Conservation (phyloP, 306 rosid genomes). For the Ammopiptanthus mongolicus region DNA sequence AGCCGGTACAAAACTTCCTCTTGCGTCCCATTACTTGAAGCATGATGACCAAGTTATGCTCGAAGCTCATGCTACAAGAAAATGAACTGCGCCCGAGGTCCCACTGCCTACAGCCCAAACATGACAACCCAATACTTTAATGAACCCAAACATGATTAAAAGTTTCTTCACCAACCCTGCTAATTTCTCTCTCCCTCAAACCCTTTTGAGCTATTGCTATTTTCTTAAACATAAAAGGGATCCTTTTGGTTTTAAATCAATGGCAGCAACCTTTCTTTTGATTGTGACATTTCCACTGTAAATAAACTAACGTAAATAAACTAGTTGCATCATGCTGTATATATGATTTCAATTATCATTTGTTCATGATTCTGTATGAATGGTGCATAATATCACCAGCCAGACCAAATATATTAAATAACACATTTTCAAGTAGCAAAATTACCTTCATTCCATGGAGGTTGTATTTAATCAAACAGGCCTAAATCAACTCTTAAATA, state of each 20-base stretch:
- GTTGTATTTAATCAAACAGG: neutral
- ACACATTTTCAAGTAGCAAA: conserved; percentile 4
- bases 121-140: neutral
- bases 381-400: neutral
- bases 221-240: neutral
- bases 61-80: neutral
- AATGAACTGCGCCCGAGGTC: neutral
- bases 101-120: neutral
- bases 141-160: neutral
- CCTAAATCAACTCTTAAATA: neutral
- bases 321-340: neutral
- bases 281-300: neutral
- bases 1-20: neutral
- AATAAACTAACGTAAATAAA: neutral
- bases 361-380: neutral
- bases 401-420: neutral
- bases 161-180: neutral
- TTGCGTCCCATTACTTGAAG: neutral
- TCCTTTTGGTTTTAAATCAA: neutral
- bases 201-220: neutral
- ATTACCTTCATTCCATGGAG: neutral
- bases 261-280: neutral
- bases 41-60: neutral
- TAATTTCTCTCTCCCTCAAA: neutral
- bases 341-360: neutral